Percentiles rank a stretch among this genome's conserved stretches.
Conservation (phyloP, 2,329 filamentous ascomycete genomes). For the Ceratocystis ficicola region DNA sequence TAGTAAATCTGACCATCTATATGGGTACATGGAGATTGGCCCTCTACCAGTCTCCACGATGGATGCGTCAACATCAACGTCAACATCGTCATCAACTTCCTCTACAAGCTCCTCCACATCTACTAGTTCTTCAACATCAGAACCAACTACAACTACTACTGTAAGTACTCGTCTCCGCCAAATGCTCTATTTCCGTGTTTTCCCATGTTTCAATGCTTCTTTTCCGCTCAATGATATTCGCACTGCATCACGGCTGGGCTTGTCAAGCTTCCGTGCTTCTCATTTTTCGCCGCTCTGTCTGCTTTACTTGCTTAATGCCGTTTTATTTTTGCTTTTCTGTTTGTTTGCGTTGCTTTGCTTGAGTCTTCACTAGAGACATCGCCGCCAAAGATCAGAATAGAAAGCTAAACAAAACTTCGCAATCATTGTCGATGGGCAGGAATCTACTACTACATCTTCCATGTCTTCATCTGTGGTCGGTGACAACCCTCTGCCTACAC, state of each 20-base stretch:
- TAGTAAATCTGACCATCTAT: slow-evolving; percentile 40
- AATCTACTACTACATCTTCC: neutral
- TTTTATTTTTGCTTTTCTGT: neutral
- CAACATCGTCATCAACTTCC: slow-evolving; percentile 17
- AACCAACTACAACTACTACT: slow-evolving; percentile 12
- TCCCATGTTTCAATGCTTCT: slow-evolving; percentile 1
- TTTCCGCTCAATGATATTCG: neutral
- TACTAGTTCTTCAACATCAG: slow-evolving; percentile 26
- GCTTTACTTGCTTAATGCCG: neutral
- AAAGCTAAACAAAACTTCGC: slow-evolving; percentile 18
- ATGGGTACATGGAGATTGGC: slow-evolving; percentile 50
- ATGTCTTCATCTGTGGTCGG: slow-evolving; percentile 12
- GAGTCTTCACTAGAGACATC: neutral
- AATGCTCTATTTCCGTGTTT: neutral
- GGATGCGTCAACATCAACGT: slow-evolving; percentile 10
- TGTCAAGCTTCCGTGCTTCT: too few relatives aligned
- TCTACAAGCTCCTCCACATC: slow-evolving; percentile 24
- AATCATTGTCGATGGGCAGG: neutral
- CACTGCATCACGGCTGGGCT: neutral
- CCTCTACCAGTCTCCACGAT: slow-evolving; percentile 15
- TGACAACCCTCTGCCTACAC: slow-evolving; percentile 10
- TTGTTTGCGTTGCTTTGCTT: slow-evolving; percentile 16
- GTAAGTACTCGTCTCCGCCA: slow-evolving; percentile 2
- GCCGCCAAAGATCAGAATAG: slow-evolving; percentile 13
- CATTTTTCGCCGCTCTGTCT: too few relatives aligned